Percentiles rank a stretch among this genome's conserved stretches.
These are phyloP conservation scores for Trichoderma aggressivum DNA, from an alignment of 2,329 filamentous ascomycete genomes.

Conservation along the genomic window DNA sequence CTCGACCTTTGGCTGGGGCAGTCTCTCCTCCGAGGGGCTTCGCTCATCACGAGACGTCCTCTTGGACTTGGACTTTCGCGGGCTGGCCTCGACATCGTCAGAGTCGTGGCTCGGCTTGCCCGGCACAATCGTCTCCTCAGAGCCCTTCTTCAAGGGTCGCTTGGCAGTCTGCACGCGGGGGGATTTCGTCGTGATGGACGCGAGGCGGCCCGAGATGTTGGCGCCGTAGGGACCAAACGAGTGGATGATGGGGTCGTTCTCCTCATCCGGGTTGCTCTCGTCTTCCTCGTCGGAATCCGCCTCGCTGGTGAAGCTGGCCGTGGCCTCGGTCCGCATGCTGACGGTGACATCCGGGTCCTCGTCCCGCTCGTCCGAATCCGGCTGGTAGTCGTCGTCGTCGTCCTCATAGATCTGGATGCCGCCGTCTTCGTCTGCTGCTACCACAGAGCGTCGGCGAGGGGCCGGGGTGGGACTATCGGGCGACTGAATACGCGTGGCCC, in stretches of 20 bases:
- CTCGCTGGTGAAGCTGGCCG: constrained; percentile 57
- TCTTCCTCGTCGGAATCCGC: constrained; percentile 58
- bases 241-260: constrained; percentile 89
- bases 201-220: constrained; percentile 77
- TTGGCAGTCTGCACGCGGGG: constrained; percentile 45
- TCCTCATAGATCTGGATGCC: constrained; percentile 73
- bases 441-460: constrained; percentile 43
- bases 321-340: constrained; percentile 50
- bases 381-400: constrained; percentile 36
- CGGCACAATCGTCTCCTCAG: constrained; percentile 23
- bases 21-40: neutral
- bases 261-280: constrained; percentile 72
- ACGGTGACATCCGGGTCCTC: constrained; percentile 29
- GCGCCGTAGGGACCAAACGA: constrained; percentile 90
- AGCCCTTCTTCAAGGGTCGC: constrained; percentile 25
- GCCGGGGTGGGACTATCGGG: constrained; percentile 67
- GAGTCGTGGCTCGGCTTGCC: constrained; percentile 21
- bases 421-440: constrained; percentile 38
- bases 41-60: neutral
- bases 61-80: neutral
- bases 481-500: constrained; percentile 60
- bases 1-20: neutral
- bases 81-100: constrained; percentile 17
- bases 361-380: constrained; percentile 28
- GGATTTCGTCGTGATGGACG: constrained; percentile 69